Conservation (phyloP, 2,329 filamentous ascomycete genomes). For the Aspergillus sp. region DNA sequence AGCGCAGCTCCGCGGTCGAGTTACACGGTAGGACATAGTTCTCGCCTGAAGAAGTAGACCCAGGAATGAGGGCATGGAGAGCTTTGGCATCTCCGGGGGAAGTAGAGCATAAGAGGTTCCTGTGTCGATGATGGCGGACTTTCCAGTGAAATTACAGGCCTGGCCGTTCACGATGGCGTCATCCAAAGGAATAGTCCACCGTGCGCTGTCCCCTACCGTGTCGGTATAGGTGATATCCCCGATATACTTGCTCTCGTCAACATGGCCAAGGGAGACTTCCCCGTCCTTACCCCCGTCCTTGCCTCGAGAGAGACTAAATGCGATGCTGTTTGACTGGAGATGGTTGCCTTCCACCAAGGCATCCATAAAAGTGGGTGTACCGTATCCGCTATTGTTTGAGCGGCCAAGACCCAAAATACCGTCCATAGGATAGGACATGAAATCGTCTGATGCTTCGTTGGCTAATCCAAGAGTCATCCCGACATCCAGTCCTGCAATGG, state of each 20-base stretch:
- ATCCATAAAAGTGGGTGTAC: conserved; percentile 62
- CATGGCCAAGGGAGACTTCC: conserved; percentile 70
- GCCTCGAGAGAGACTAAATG: conserved; percentile 64
- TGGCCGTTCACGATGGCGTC: conserved; percentile 60
- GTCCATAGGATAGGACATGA: conserved; percentile 75
- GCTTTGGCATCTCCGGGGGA: conserved; percentile 61
- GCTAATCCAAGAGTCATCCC: conserved; percentile 69
- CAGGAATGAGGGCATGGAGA: conserved; percentile 65
- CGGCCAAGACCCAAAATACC: conserved; percentile 78
- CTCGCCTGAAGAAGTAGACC: conserved; percentile 52
- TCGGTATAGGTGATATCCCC: conserved; percentile 65
- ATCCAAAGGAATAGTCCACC: conserved; percentile 70
- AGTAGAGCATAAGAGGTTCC: conserved; percentile 78
- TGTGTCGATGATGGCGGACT: conserved; percentile 72
- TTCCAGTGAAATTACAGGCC: conserved; percentile 48
- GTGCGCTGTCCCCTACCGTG: conserved; percentile 47
- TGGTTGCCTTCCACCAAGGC: conserved; percentile 53
- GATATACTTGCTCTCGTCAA: conserved; percentile 62
- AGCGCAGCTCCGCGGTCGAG: conserved; percentile 54
- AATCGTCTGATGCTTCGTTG: conserved; percentile 66
- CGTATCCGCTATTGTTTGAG: conserved; percentile 47
- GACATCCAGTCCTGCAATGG: conserved; percentile 61
- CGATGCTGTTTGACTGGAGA: conserved; percentile 64
- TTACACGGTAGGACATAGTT: conserved; percentile 72
- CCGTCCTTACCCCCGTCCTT: conserved; percentile 65